A percentile compares a stretch with the other conserved stretches of the same genome.
Evolutionary conservation across 148 eudicot species (phyloP).

Genomic region (Linanthus parryae): DNA sequence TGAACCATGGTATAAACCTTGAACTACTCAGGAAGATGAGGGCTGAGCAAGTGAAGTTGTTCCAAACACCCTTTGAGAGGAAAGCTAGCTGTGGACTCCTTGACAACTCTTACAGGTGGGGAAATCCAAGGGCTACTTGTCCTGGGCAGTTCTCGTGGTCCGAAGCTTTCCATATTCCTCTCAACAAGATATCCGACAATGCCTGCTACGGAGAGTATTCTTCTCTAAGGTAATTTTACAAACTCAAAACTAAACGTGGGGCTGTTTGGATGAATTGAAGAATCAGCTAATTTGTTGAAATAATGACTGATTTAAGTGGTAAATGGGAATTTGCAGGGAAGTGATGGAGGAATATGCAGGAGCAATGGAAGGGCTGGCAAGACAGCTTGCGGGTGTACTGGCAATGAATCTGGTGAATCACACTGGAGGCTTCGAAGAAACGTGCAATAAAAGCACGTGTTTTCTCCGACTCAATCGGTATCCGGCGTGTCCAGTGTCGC

Average conservation of each 20-base stretch:
- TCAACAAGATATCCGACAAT: constrained; percentile 26
- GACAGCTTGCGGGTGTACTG: constrained; percentile 19
- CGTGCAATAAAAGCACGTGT: constrained; percentile 29
- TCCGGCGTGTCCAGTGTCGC: constrained; percentile 27
- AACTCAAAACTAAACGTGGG: no score
- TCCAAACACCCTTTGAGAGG: constrained; percentile 25
- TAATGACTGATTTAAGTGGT: not conserved
- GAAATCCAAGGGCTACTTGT: constrained; percentile 26
- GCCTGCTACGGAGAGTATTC: constrained; percentile 24
- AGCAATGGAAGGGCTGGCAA: constrained; percentile 34
- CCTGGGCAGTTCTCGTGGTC: constrained; percentile 36
- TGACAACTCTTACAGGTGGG: constrained; percentile 38
- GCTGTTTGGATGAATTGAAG: no score
- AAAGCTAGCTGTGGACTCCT: constrained; percentile 26
- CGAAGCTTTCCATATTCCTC: constrained; percentile 50
- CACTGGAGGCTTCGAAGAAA: constrained; percentile 13
- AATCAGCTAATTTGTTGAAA: not conserved
- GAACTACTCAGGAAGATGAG: constrained; percentile 29
- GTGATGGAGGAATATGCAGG: constrained; percentile 38
- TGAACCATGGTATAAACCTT: constrained; percentile 33
- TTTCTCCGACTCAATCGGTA: constrained; percentile 34
- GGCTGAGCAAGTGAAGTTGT: constrained; percentile 26
- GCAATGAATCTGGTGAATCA: constrained; percentile 20
- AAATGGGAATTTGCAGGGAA: constrained; percentile 12
- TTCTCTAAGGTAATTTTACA: constrained; percentile 20